Evolutionary conservation across 2,329 filamentous ascomycete genomes (phyloP), one percentile per base, ranked within the genome.

Genomic region (Peltaster fructicola): DNA sequence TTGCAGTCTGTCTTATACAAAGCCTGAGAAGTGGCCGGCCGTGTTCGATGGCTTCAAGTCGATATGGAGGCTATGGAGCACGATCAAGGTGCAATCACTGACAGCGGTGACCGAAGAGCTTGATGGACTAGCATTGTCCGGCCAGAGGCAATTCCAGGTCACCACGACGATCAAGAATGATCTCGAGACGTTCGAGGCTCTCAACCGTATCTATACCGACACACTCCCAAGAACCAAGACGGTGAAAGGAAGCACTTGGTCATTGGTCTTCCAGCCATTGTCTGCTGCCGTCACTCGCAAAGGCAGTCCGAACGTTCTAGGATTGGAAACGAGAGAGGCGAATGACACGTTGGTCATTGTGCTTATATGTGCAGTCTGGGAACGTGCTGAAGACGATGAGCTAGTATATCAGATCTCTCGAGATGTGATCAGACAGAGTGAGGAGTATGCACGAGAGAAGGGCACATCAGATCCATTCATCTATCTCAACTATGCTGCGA

Each of bases 401-500:
- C 18, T 20, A n/a, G 18, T 20, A 12, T 12, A 20, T 20, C 18
- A 12, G 6, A 12, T 20, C n/a, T 4, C 18, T n/a, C 18, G 18
- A n/a, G 18, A 20, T 12, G 12, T 20, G n/a, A 20, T 20, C 18
- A 12, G n/a, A 9, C n/a, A 20, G 18, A 20, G 18, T 12, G 18
- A 20, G 18, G n/a, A 12, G 4, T 22, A 11, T 19, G 17, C 29
- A 11, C 20, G 26, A 11, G 26, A 8, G 15, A 20, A 26, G 7
- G 26, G 20, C 20, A 20, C 24, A n/a, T n/a, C n/a, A n/a, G n/a
- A 20, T n/a, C 11, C 16, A 6, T 28, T 18, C 14, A 9, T 15
- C 24, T 47, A 43, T 22, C 20, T 43, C 19, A 50, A 47, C 24
- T 46, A 48, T 32, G 43, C 42, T 16, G 41, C 29, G 11, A 25